Evolutionary conservation across 495 filamentous ascomycete species (phyloP), one percentile per base, ranked within the genome.

Genomic region (Physcia stellaris): DNA sequence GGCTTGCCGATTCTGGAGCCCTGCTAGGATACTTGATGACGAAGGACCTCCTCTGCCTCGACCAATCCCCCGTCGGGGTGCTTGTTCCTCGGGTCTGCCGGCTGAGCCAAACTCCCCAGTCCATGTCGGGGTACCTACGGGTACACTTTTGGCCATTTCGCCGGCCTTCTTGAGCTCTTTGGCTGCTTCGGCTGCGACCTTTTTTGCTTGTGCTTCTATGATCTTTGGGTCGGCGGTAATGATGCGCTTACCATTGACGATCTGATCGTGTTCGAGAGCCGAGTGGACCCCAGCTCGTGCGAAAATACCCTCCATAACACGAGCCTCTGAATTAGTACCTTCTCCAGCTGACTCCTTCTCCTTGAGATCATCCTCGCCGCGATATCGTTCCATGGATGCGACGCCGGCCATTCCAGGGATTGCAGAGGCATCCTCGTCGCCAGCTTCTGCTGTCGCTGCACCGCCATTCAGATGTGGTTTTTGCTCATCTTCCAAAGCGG

Each of bases 71-170:
- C 61, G 48, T 1, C 57, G 9, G 41, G 52, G 11, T 24, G 15
- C 18, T 43, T 47, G 52, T 41, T 61, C 46, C 31, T 60, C 54
- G 2, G 67, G 66, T 24, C 66, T 63, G 1, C 88, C 88, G 3
- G 75, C 79, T 23, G 75, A 63, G 6, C 90, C 90, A 30, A 79
- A 70, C 40, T 75, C 66, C 7, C 90, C 90, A 0, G 90, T 98
- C 90, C 90, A 98, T 2, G 90, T 96, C 11, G 88, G 81, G 0
- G 80, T 81, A 26, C 88, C 90, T 33, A 88, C 75, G 0, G 80
- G 80, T 1, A 85, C 64, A 3, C 62, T 68, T 16, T 73, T 68
- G 2, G 86, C 85, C 7, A 70, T 66, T 56, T 86, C 75, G 24
- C 73, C 75, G 18, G 85, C 80, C 32, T 72, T 73, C 21, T 75